These are phyloP conservation scores for Daldinia childiae DNA, from an alignment of 495 filamentous ascomycete species.

Conservation along the genomic window DNA sequence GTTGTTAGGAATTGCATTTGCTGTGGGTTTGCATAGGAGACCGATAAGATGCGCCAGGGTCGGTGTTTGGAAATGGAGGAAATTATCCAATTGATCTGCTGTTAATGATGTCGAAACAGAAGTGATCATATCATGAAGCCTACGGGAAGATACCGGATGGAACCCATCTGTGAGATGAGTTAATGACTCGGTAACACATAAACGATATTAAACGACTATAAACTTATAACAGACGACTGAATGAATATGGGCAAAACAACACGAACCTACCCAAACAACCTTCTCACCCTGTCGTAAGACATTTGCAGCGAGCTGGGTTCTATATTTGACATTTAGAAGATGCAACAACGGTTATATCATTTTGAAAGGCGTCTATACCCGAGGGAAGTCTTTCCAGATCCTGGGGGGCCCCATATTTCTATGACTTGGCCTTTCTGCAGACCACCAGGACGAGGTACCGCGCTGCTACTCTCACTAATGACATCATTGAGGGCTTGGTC, in stretches of 20 bases:
- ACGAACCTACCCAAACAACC: constrained; percentile 89
- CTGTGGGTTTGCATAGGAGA: constrained; percentile 69
- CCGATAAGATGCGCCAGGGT: constrained; percentile 81
- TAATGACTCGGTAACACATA: constrained; percentile 17
- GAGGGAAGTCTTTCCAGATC: constrained; percentile 85
- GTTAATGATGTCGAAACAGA: constrained; percentile 11
- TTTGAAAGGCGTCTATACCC: constrained; percentile 61
- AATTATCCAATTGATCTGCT: constrained; percentile 37
- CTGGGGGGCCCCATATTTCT: constrained; percentile 90
- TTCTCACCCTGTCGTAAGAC: constrained; percentile 67
- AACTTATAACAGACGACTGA: not conserved
- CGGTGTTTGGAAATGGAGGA: constrained; percentile 52
- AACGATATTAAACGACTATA: not conserved
- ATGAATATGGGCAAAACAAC: constrained; percentile 16
- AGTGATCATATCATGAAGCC: constrained; percentile 38
- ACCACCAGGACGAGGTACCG: constrained; percentile 55
- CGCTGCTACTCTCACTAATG: constrained; percentile 31
- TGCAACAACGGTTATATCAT: not conserved
- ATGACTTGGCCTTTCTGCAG: constrained; percentile 80
- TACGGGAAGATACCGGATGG: constrained; percentile 36
- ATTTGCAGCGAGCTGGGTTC: constrained; percentile 73
- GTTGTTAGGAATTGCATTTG: constrained; percentile 64
- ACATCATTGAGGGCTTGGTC: constrained; percentile 61
- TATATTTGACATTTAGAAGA: constrained; percentile 47
- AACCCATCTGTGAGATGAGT: constrained; percentile 32